Evolutionary conservation across 2,329 filamentous ascomycete species (phyloP).

Genomic region (Myotisia sp.): DNA sequence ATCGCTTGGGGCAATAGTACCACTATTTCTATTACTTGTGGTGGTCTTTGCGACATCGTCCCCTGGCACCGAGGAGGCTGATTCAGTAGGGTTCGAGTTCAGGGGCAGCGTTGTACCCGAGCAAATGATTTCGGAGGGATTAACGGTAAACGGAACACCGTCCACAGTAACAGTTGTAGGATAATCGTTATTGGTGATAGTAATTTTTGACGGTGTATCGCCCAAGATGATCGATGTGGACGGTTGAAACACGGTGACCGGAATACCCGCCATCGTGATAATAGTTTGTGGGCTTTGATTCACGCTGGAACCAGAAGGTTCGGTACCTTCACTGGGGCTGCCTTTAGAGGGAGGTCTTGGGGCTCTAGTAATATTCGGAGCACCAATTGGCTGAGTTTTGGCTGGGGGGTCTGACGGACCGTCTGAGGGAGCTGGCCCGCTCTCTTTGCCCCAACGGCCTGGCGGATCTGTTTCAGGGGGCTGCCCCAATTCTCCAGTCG

Average conservation of each 20-base stretch:
- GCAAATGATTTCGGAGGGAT: constrained; percentile 8
- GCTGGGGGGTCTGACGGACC: too few species aligned
- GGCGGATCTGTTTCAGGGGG: too few species aligned
- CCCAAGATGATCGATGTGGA: constrained; percentile 1
- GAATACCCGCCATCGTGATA: constrained; percentile 4
- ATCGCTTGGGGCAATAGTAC: too few species aligned
- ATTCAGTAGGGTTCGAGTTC: background rate
- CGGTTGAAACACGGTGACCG: constrained; percentile 5
- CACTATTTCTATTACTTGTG: too few species aligned
- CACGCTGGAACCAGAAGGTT: too few species aligned
- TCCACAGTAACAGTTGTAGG: constrained; percentile 6
- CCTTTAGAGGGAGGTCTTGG: too few species aligned
- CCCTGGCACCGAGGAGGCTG: background rate
- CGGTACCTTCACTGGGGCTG: too few species aligned
- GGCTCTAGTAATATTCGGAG: too few species aligned
- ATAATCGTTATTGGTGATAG: constrained; percentile 2
- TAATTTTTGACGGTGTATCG: constrained; percentile 3
- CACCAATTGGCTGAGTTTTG: background rate
- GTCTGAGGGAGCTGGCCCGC: too few species aligned
- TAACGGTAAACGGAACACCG: constrained; percentile 6
- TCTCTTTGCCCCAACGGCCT: too few species aligned
- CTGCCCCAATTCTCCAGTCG: too few species aligned
- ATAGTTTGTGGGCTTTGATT: too few species aligned
- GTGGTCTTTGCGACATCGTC: background rate
- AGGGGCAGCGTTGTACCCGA: constrained; percentile 5